Conservation (phyloP, 208 protist species). For the Trypanosoma theileri region DNA sequence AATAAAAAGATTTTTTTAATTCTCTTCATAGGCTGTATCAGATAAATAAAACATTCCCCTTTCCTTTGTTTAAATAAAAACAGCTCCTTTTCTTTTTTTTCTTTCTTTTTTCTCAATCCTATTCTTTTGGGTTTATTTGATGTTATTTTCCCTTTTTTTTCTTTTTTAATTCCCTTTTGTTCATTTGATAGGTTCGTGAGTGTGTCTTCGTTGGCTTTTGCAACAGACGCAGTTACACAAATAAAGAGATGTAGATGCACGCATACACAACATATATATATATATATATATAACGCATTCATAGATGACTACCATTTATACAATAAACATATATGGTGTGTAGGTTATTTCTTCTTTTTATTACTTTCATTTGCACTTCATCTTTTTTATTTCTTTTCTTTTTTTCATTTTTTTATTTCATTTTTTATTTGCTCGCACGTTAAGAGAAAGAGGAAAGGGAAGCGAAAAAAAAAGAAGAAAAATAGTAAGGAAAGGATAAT, state of each 20-base stretch:
- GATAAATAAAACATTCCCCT: background rate
- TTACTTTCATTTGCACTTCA: background rate
- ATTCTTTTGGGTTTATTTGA: background rate
- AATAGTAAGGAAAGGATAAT: too few species aligned
- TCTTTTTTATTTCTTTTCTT: background rate
- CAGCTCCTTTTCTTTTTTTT: slow-evolving; percentile 2
- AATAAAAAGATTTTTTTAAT: too few species aligned
- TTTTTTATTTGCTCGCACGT: too few species aligned
- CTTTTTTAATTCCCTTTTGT: background rate
- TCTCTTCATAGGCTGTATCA: background rate
- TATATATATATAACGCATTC: background rate
- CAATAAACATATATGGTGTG: background rate
- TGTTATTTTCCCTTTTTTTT: slow-evolving; percentile 2
- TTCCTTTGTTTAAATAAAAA: background rate
- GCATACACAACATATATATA: background rate
- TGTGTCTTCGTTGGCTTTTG: background rate
- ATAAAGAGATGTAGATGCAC: background rate
- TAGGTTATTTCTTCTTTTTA: background rate
- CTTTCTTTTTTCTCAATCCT: slow-evolving; percentile 11
- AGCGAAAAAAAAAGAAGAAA: too few species aligned
- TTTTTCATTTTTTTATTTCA: background rate
- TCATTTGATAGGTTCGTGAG: background rate
- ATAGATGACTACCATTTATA: background rate
- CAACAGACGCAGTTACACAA: background rate
- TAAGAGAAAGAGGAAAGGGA: too few species aligned